Conservation (phyloP, 352 stramenopile genomes). For the Peronospora destructor region DNA sequence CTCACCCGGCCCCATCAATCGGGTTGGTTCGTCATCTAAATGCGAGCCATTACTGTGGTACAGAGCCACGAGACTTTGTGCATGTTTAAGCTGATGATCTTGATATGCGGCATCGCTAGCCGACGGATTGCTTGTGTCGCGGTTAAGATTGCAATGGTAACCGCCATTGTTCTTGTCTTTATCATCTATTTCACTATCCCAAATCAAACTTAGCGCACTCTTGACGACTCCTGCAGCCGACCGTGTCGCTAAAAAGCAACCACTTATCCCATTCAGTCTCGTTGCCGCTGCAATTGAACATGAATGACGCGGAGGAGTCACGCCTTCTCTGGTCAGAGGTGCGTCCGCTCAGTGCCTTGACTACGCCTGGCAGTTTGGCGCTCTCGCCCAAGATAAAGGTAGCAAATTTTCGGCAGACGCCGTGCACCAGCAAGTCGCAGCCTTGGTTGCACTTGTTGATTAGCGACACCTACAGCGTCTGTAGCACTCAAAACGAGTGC, state of each 20-base stretch:
- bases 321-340: constrained; percentile 25
- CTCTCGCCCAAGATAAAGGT: constrained; percentile 26
- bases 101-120: neutral
- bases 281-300: constrained; percentile 17
- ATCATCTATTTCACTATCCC: constrained; percentile 15
- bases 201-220: constrained; percentile 30
- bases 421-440: constrained; percentile 24
- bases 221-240: constrained; percentile 15
- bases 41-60: too few relatives aligned
- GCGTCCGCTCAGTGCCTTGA: constrained; percentile 13
- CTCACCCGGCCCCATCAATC: too few relatives aligned
- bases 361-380: constrained; percentile 14
- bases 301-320: constrained; percentile 22
- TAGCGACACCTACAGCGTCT: constrained; percentile 23
- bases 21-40: too few relatives aligned
- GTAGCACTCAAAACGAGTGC: constrained; percentile 24
- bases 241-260: constrained; percentile 13
- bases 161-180: too few relatives aligned
- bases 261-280: constrained; percentile 15
- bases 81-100: too few relatives aligned
- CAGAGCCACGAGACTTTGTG: too few relatives aligned
- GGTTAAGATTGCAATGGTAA: too few relatives aligned
- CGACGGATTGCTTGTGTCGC: neutral
- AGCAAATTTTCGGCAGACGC: constrained; percentile 25
- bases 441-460: constrained; percentile 31